Evolutionary conservation across 805 yeast genomes (phyloP), one percentile per base, ranked within the genome.

Genomic region (Suhomyces vadensis): DNA sequence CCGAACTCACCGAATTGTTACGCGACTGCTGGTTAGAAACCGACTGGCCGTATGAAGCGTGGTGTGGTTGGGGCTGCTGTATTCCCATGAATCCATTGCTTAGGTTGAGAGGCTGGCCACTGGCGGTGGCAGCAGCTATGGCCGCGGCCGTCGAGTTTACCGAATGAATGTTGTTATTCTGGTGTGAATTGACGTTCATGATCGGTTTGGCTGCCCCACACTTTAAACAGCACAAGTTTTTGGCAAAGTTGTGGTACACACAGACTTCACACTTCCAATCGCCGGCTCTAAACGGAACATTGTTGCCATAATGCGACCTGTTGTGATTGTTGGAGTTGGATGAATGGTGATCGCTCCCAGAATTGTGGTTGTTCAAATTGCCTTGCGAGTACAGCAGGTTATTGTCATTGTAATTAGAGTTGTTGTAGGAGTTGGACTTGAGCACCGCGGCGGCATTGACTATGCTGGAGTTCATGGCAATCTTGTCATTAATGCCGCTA

Each of bases 261-360:
- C 97, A 91, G 20, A 78, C 72, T 43, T 85, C 91, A 70, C 97
- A 91, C 64, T 89, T 90, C 97, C 97, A 91, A 66, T 90, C 97
- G 41, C 97, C 97, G 2, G 97, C 97, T 55, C 97, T 78, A 66
- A 91, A 91, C 23, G 97, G 96, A n/a, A 91, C 95, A 55, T 80
- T 75, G 42, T 66, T 67, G 35, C 69, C 61, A 44, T 59, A 57
- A 41, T 56, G 58, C 6, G 46, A 31, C n/a, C 60, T 43, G 39
- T 46, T 43, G 38, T 44, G 47, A 42, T 47, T 48, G 40, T 51
- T 54, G 46, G 39, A 50, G 50, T 43, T 52, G 37, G 33, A 43
- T 37, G 42, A 40, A 38, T 48, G 43, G 42, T 47, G 50, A 37
- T 51, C 51, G 41, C 39, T 49, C 49, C 44, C 52, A 36, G 29